A percentile compares a stretch with the other conserved stretches of the same genome.
phyloP scores from a whole-genome alignment of 345 rosid species.

The Cardiospermum halicacabum region DNA sequence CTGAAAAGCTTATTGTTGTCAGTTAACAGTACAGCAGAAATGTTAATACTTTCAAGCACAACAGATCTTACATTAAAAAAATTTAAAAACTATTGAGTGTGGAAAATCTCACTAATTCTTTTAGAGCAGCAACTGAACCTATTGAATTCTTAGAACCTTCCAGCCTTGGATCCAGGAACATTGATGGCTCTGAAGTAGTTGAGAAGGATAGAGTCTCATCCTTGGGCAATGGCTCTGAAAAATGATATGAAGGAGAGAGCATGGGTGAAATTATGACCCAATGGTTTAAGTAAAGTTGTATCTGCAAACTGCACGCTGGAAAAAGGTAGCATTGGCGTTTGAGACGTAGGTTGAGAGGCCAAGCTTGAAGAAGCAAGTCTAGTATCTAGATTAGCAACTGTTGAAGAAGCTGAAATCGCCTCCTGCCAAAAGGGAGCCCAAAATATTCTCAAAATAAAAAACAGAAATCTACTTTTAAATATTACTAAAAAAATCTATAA shows the following conservation, averaged over 20 bases:
- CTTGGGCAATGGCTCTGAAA: slow-evolving; percentile 56
- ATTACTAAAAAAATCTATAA: background rate
- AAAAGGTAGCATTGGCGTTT: slow-evolving; percentile 40
- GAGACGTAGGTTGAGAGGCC: slow-evolving; percentile 45
- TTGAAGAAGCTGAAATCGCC: slow-evolving; percentile 62
- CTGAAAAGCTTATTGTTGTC: too few relatives aligned
- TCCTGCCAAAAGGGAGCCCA: slow-evolving; percentile 51
- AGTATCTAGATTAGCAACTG: slow-evolving; percentile 51
- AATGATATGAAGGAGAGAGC: slow-evolving; percentile 94
- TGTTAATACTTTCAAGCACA: slow-evolving; percentile 4
- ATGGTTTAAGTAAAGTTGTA: slow-evolving; percentile 49
- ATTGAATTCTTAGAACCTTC: slow-evolving; percentile 54
- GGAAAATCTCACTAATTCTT: slow-evolving; percentile 67
- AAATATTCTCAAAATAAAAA: background rate
- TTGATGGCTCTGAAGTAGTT: slow-evolving; percentile 49
- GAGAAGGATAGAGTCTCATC: slow-evolving; percentile 50
- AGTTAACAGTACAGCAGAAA: slow-evolving; percentile 15
- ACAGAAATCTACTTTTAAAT: background rate
- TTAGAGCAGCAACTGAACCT: slow-evolving; percentile 71
- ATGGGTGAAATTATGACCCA: slow-evolving; percentile 45
- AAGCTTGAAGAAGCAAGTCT: slow-evolving; percentile 64
- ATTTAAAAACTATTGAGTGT: background rate
- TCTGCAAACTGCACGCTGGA: slow-evolving; percentile 52
- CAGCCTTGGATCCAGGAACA: slow-evolving; percentile 56
- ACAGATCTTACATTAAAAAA: slow-evolving; percentile 6